Evolutionary conservation across 2,329 filamentous ascomycete species (phyloP).

Genomic region (Nannizziopsis barbatae): DNA sequence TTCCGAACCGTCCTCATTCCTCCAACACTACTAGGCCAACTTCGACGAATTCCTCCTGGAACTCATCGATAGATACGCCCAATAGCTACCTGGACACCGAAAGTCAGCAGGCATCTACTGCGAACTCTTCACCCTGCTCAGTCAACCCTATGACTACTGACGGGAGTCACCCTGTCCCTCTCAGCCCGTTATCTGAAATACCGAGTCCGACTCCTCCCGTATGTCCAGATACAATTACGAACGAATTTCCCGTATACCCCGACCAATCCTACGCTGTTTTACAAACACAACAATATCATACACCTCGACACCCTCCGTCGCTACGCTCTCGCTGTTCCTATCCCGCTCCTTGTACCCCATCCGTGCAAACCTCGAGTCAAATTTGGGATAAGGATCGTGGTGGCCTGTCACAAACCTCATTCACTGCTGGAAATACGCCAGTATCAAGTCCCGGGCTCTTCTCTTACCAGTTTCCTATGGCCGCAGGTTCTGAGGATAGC

Average conservation of each 20-base stretch:
- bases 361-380: slow-evolving; percentile 20
- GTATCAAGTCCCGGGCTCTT: slow-evolving; percentile 39
- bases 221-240: slow-evolving; percentile 11
- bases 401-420: slow-evolving; percentile 23
- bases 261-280: slow-evolving; percentile 40
- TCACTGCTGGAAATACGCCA: slow-evolving; percentile 39
- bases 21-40: slow-evolving; percentile 26
- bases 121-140: slow-evolving; percentile 15
- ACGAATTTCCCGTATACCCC: slow-evolving; percentile 37
- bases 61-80: slow-evolving; percentile 22
- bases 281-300: slow-evolving; percentile 34
- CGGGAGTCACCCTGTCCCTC: slow-evolving; percentile 9
- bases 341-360: slow-evolving; percentile 27
- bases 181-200: slow-evolving; percentile 16
- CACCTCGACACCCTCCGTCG: slow-evolving; percentile 29
- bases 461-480: slow-evolving; percentile 27
- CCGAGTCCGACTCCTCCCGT: slow-evolving; percentile 13
- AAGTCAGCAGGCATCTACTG: neutral
- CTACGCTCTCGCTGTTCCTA: slow-evolving; percentile 37
- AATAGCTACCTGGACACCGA: neutral
- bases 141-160: slow-evolving; percentile 9
- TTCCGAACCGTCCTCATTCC: slow-evolving; percentile 22
- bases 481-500: slow-evolving; percentile 28
- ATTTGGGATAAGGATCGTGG: slow-evolving; percentile 17
- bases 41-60: slow-evolving; percentile 34